Evolutionary conservation across 78 protist species (phyloP).

Genomic region (Tieghemostelium lacteum): DNA sequence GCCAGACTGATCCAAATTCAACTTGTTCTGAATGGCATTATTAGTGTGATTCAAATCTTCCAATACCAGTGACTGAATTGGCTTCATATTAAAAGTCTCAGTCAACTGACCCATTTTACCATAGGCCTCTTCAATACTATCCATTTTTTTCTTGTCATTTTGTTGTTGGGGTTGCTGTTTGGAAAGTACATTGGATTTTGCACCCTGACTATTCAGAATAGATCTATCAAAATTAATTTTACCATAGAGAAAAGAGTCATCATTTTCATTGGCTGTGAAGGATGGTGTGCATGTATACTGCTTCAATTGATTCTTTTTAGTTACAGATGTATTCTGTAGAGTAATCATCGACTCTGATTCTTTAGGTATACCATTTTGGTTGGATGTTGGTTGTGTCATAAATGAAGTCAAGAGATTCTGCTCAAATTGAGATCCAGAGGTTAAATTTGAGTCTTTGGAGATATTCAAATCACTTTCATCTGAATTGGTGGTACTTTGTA

Average conservation of each 20-base stretch:
- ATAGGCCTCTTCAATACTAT: neutral
- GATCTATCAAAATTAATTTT: slow-evolving; percentile 42
- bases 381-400: neutral
- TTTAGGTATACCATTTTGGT: neutral
- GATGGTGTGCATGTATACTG: slow-evolving; percentile 67
- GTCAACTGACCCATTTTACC: neutral
- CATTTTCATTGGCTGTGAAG: slow-evolving; percentile 30
- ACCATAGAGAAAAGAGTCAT: slow-evolving; percentile 40
- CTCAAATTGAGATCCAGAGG: neutral
- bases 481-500: neutral
- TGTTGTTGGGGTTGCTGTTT: no score
- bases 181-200: neutral
- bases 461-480: neutral
- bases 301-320: slow-evolving; percentile 9
- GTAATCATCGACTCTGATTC: slow-evolving; percentile 55
- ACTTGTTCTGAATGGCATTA: neutral
- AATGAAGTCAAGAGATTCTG: neutral
- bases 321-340: neutral
- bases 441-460: neutral
- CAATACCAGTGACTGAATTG: neutral
- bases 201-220: neutral
- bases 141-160: no score
- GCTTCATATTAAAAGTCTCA: neutral
- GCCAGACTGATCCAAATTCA: no score
- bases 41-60: neutral